Evolutionary conservation across 2,329 filamentous ascomycete genomes (phyloP).

Genomic region (Hirsutella rhossiliensis): DNA sequence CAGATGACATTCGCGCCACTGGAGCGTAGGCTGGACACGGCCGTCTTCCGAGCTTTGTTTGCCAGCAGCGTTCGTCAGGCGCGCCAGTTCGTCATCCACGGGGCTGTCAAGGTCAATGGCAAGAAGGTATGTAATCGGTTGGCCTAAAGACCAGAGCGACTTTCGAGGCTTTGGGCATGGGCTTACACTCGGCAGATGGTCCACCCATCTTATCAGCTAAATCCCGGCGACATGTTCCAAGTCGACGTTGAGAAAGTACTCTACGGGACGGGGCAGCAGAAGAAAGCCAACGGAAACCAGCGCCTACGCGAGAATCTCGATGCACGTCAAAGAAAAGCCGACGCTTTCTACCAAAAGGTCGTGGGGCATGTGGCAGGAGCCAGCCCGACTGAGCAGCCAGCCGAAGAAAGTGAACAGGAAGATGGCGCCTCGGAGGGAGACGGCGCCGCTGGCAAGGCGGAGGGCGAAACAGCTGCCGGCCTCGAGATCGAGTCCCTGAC

Average conservation of each 20-base stretch:
- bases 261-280: conserved; percentile 70
- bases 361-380: conserved; percentile 1
- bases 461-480: not conserved
- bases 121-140: conserved; percentile 57
- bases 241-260: conserved; percentile 83
- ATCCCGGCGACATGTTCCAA: conserved; percentile 97
- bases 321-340: conserved; percentile 14
- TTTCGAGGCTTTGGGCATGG: not conserved
- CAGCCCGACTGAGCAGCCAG: not conserved
- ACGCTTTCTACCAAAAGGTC: conserved; percentile 10
- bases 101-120: conserved; percentile 89
- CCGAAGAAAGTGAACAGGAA: not conserved
- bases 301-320: conserved; percentile 14
- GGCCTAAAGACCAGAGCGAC: not conserved
- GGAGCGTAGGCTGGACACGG: conserved; percentile 86
- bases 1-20: conserved; percentile 90
- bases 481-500: conserved; percentile 6
- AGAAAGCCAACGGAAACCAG: conserved; percentile 26
- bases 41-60: conserved; percentile 86
- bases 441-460: no score
- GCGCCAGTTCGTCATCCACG: conserved; percentile 87
- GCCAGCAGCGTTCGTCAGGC: conserved; percentile 89
- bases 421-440: not conserved
- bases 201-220: conserved; percentile 84
- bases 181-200: conserved; percentile 51